Base-by-base conservation (phyloP, 495 filamentous ascomycete species). In the Elasticomyces elasticus region DNA sequence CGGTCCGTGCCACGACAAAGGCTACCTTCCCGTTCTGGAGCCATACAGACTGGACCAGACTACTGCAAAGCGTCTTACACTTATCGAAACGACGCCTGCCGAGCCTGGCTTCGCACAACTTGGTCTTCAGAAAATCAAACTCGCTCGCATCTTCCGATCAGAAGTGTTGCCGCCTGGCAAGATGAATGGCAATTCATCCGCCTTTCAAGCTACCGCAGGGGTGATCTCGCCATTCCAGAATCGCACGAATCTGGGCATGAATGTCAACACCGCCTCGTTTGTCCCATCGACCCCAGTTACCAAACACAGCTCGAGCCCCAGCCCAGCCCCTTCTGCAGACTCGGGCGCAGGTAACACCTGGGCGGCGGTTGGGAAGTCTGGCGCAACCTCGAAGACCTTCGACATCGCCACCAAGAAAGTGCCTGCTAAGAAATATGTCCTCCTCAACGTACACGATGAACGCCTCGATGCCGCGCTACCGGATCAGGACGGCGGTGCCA, bases 1-100 rank as follows among this genome's bases (percentile, higher is more conserved):
- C 51, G 67, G 67, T 19, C 67, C 67, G 30, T 65, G 62, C 28
- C 66, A 67, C 33, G 69, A 71, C 58, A 63, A 65, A 46, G 69
- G 69, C 9, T 71, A 71, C 51, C 56, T 71, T 30, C 63, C 66
- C 10, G 64, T 64, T 23, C 54, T 70, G 41, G 67, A 70, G 41
- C 52, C 56, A 12, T 69, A 66, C 61, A 63, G 63, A 41, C 58
- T 63, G 40, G 55, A 67, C 31, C n/a, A 35, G 11, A 50, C 44
- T 25, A 64, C 53, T 23, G 51, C 58, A 13, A 47, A 51, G 9
- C 59, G 64, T 11, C 66, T 71, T 22, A 69, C 63, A 0, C 54
- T 71, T 12, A 61, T 71, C 24, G 65, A 70, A 54, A 62, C 66
- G 5, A 56, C 56, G 15, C 51, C 64, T 0, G 47, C 60, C 9